Evolutionary conservation across 1,284 basidiomycete species (phyloP).

Genomic region (Peniophora sp.): DNA sequence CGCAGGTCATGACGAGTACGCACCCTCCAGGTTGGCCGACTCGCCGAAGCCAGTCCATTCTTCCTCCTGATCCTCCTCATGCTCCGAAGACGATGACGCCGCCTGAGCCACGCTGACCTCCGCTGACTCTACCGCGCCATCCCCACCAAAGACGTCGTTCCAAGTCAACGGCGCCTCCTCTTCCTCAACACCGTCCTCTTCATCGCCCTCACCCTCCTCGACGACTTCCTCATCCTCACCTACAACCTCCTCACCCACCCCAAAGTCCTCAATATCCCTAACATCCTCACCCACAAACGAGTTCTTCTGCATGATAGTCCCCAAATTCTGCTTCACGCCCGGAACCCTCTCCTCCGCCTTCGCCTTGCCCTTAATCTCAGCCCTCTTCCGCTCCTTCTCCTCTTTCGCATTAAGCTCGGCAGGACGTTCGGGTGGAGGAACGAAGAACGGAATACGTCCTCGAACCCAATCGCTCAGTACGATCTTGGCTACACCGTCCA

Average conservation of each 20-base stretch:
- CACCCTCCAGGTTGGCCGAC: neutral
- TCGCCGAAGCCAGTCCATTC: conserved; percentile 13
- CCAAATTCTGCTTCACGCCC: conserved; percentile 68
- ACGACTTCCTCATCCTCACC: conserved; percentile 19
- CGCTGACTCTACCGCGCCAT: conserved; percentile 25
- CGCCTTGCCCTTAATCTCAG: no score
- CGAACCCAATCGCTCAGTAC: conserved; percentile 96
- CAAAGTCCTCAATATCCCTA: conserved; percentile 47
- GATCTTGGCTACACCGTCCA: conserved; percentile 92
- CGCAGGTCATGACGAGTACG: neutral
- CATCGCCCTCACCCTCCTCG: conserved; percentile 22
- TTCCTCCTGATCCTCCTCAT: conserved; percentile 17
- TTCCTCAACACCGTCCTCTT: conserved; percentile 24
- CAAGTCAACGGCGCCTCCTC: conserved; percentile 46
- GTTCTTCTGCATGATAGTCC: conserved; percentile 81
- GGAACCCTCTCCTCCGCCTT: conserved; percentile 27
- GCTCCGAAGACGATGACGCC: no score
- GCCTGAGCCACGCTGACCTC: no score
- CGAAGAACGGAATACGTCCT: conserved; percentile 89
- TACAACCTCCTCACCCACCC: conserved; percentile 18
- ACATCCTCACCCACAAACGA: conserved; percentile 71
- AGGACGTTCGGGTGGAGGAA: conserved; percentile 68
- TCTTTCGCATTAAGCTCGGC: conserved; percentile 62
- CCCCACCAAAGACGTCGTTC: conserved; percentile 60
- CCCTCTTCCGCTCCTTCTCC: conserved; percentile 46